Percentiles rank a stretch among this genome's conserved stretches.
Evolutionary conservation across 192 early-diverging fungal genomes (phyloP).

Genomic region (Linnemannia schmuckeri): DNA sequence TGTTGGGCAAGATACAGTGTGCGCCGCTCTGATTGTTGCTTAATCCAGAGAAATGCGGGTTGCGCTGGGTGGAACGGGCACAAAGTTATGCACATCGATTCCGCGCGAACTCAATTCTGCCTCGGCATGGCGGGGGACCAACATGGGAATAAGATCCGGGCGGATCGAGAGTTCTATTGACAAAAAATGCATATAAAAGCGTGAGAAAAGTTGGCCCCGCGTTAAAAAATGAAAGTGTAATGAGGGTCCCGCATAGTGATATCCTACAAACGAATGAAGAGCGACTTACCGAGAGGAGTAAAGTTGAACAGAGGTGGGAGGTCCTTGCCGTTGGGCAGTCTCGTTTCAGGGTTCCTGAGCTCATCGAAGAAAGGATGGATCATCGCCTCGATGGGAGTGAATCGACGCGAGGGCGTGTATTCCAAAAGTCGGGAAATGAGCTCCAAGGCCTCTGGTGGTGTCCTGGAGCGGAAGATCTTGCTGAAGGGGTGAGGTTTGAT

Average conservation of each 20-base stretch:
- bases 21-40: constrained; percentile 4
- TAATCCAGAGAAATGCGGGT: constrained; percentile 64
- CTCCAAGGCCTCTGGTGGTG: constrained; percentile 89
- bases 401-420: constrained; percentile 88
- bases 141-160: constrained; percentile 79
- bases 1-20: not conserved
- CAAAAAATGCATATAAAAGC: not conserved
- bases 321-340: constrained; percentile 84
- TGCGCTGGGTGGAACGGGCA: constrained; percentile 65
- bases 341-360: constrained; percentile 86
- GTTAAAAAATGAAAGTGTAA: not conserved
- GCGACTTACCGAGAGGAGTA: constrained; percentile 70
- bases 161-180: constrained; percentile 86
- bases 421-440: constrained; percentile 88
- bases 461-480: constrained; percentile 89
- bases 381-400: constrained; percentile 92
- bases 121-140: constrained; percentile 88
- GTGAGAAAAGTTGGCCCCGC: not conserved
- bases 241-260: not conserved
- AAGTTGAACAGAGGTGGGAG: constrained; percentile 96
- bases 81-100: constrained; percentile 83
- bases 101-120: constrained; percentile 72
- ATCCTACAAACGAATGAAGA: not conserved
- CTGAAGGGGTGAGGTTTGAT: constrained; percentile 94
- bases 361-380: constrained; percentile 98